Evolutionary conservation across 257 asterid genomes (phyloP), one percentile per base, ranked within the genome.

Genomic region (Solanum ossicruentum): DNA sequence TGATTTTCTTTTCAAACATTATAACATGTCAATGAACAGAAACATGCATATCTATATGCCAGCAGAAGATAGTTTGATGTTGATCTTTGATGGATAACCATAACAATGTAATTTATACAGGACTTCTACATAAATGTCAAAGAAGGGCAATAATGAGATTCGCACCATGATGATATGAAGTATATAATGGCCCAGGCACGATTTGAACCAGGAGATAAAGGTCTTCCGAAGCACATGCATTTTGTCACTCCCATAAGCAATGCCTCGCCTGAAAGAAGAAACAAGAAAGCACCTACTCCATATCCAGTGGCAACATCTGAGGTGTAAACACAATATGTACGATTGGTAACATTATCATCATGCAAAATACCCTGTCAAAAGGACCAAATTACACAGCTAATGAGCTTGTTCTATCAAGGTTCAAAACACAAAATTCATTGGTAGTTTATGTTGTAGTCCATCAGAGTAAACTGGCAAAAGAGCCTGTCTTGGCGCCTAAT

Each of bases 181-280:
- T 94, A 94, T 87, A 95, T 93, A 56, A 95, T 95, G 85, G 98
- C 83, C 99, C 99, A 95, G 10, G 97, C 99, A 21, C 98, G 97
- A 87, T 95, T 92, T 83, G 92, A 91, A 36, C 98, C 97, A 4
- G 99, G 98, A 45, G 94, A 85, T 88, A 95, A 90, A 83, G 98
- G 94, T 84, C 90, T 90, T 83, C 99, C 98, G 17, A 95, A 93
- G 84, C 99, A 94, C 98, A 95, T 95, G 97, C 97, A 94, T 85
- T 91, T 93, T 45, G 99, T 94, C 87, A 95, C 96, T 26, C 94
- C 96, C 98, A 97, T 95, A 69, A 97, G 93, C 78, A 97, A 88
- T 73, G 98, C 93, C 89, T 97, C 96, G 1, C 99, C 91, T 78
- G 98, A 92, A 41, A 97, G 94, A 84, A 95, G 96, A 85, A 95